Conservation (phyloP, 2,329 filamentous ascomycete species). For the Mollisia scopiformis region DNA sequence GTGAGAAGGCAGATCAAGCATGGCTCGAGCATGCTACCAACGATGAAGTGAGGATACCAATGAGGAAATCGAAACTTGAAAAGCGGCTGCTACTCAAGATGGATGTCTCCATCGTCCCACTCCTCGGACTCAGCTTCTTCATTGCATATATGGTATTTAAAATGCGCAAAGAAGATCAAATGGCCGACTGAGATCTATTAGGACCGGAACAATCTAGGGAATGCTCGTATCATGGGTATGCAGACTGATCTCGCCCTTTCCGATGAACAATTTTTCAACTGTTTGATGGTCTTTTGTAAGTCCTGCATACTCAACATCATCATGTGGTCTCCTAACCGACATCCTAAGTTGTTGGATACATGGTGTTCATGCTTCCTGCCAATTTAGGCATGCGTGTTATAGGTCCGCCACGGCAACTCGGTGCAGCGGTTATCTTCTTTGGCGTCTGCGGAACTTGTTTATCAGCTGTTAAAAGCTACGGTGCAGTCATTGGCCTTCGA, state of each 20-base stretch:
- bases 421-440: conserved; percentile 19
- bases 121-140: conserved; percentile 14
- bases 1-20: conserved; percentile 5
- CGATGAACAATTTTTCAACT: conserved; percentile 18
- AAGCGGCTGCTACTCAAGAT: conserved; percentile 16
- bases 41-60: background rate
- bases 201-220: conserved; percentile 35
- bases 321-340: background rate
- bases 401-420: conserved; percentile 16
- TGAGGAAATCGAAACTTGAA: conserved; percentile 9
- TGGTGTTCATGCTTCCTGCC: conserved; percentile 13
- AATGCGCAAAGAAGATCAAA: background rate
- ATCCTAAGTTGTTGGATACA: conserved; percentile 15
- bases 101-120: conserved; percentile 12
- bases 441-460: conserved; percentile 21
- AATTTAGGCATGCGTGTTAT: conserved; percentile 15
- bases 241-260: conserved; percentile 15
- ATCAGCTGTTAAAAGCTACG: conserved; percentile 11
- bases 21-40: conserved; percentile 5
- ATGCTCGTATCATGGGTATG: conserved; percentile 26
- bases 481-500: conserved; percentile 16
- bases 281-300: conserved; percentile 13
- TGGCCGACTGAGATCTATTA: background rate
- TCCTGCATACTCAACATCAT: background rate
- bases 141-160: conserved; percentile 16